phyloP scores from a whole-genome alignment of 257 asterid species.

The Solanum rostratum region DNA sequence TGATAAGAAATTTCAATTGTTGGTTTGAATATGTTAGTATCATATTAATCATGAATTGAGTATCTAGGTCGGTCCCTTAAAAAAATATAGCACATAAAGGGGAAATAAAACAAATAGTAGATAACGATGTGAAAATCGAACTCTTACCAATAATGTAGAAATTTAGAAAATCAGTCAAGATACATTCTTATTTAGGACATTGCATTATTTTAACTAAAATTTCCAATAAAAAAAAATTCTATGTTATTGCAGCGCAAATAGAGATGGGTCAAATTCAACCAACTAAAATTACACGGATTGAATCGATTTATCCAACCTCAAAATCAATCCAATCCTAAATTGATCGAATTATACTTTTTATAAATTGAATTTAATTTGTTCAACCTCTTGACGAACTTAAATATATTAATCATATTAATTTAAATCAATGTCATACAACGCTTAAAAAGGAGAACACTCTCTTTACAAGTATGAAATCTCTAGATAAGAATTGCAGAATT shows the following conservation, averaged over 20 bases:
- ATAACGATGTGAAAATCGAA: too few relatives aligned
- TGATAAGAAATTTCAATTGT: too few relatives aligned
- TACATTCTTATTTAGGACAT: background rate
- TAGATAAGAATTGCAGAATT: background rate
- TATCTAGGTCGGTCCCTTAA: too few relatives aligned
- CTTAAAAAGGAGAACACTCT: background rate
- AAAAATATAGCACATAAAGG: too few relatives aligned
- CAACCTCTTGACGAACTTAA: background rate
- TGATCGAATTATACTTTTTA: too few relatives aligned
- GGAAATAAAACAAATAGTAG: too few relatives aligned
- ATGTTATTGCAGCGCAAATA: background rate
- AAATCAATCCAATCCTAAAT: background rate
- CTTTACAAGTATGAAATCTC: background rate
- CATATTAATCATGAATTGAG: too few relatives aligned
- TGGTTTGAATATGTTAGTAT: too few relatives aligned
- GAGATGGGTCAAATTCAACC: background rate
- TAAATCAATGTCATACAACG: background rate
- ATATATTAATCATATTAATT: too few relatives aligned
- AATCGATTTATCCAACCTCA: background rate
- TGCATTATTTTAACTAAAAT: background rate
- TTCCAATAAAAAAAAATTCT: background rate
- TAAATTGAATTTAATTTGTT: too few relatives aligned
- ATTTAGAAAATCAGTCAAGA: too few relatives aligned
- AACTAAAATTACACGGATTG: background rate
- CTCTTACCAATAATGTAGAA: too few relatives aligned